A percentile compares a stretch with the other conserved stretches of the same genome.
These are phyloP conservation scores for Sugiyamaella novakii DNA, from an alignment of 1,139 yeast species.

Conservation along the genomic window DNA sequence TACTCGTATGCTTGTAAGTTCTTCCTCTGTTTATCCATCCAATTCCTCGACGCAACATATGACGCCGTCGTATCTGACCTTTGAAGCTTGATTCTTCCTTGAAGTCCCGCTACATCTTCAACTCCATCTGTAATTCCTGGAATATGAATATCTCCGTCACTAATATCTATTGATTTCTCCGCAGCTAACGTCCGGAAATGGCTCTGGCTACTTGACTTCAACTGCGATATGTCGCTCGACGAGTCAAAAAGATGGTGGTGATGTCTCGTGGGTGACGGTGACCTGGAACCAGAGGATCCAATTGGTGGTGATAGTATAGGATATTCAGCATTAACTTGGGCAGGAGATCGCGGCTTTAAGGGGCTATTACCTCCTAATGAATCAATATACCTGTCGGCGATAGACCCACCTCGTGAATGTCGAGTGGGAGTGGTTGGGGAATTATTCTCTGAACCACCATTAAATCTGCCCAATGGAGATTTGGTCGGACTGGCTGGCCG, in stretches of 20 bases:
- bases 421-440: conserved; percentile 10
- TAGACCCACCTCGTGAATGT: conserved; percentile 10
- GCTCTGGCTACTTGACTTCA: conserved; percentile 29
- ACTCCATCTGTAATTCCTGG: conserved; percentile 41
- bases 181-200: conserved; percentile 34
- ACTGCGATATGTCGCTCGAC: conserved; percentile 23
- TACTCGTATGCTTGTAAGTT: conserved; percentile 70
- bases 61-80: conserved; percentile 38
- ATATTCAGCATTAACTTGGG: conserved; percentile 27
- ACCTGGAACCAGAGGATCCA: conserved; percentile 16
- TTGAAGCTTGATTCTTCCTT: conserved; percentile 43
- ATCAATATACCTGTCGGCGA: conserved; percentile 20
- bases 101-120: conserved; percentile 44
- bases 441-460: conserved; percentile 18
- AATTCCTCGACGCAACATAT: conserved; percentile 37
- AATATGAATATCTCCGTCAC: conserved; percentile 34
- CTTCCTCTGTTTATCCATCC: conserved; percentile 50
- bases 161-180: conserved; percentile 21
- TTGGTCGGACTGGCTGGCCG: conserved; percentile 11
- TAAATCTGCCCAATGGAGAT: background rate
- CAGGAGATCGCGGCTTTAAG: conserved; percentile 29
- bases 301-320: conserved; percentile 17
- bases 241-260: conserved; percentile 20
- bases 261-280: conserved; percentile 29
- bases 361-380: conserved; percentile 19